Percentiles rank a stretch among this genome's conserved stretches.
These are phyloP conservation scores for Nematocida sp. DNA, from an alignment of 371 early-diverging fungal genomes.

Conservation along the genomic window DNA sequence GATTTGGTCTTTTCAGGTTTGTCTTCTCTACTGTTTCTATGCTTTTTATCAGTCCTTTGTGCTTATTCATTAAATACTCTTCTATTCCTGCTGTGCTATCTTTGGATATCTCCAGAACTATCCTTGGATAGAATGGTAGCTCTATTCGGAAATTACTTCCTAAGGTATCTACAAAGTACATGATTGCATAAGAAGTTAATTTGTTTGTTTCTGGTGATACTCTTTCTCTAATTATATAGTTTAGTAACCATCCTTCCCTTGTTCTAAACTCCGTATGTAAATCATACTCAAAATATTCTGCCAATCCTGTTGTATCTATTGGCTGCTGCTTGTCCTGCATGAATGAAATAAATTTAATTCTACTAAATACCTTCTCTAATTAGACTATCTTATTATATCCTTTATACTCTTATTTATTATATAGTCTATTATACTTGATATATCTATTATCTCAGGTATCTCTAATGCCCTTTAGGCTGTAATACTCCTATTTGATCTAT, in stretches of 20 bases:
- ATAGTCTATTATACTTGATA: no score
- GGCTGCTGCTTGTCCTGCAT: no score
- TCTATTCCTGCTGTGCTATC: slow-evolving; percentile 31
- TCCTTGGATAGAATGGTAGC: slow-evolving; percentile 55
- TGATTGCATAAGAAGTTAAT: slow-evolving; percentile 13
- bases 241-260: slow-evolving; percentile 62
- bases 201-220: not conserved
- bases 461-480: no score
- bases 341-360: no score
- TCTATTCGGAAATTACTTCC: slow-evolving; percentile 51
- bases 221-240: slow-evolving; percentile 48
- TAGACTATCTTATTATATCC: no score
- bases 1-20: slow-evolving; percentile 55
- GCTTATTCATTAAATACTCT: slow-evolving; percentile 56
- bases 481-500: no score
- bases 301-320: no score
- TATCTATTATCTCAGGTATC: no score
- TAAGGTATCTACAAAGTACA: slow-evolving; percentile 61
- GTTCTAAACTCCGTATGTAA: slow-evolving; percentile 25
- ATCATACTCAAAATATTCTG: slow-evolving; percentile 59
- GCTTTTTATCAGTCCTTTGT: slow-evolving; percentile 34
- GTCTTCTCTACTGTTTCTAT: slow-evolving; percentile 41
- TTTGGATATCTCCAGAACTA: slow-evolving; percentile 49
- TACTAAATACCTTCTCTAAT: no score
- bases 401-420: no score